Evolutionary conservation across 495 filamentous ascomycete genomes (phyloP), one percentile per base, ranked within the genome.

Genomic region (Hyphodiscus hymeniophilus): DNA sequence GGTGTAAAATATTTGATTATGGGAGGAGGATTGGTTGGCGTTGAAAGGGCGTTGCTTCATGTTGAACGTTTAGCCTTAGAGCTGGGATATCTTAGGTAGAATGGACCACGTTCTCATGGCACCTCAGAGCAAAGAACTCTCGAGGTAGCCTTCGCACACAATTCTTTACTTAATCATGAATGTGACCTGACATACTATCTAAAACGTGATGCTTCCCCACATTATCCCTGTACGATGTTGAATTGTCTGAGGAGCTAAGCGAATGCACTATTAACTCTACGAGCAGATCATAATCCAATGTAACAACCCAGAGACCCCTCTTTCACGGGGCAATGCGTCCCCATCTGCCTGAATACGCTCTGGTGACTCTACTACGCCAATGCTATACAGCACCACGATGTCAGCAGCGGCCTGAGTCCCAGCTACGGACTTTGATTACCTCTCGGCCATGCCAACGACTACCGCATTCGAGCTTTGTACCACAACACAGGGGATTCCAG

Each of bases 341-440:
- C 23, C 35, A 39, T 46, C 20, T 36, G 12, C 28, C 45, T 34
- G 51, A 60, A 26, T 41, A 57, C 32, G 23, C 41, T 23, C 47
- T 63, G 23, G 47, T 48, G 3, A 22, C 33, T 20, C 34, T 63
- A 30, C 44, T 63, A 13, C 44, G 43, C 38, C 57, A 59, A 51
- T 64, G 51, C 41, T 58, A 45, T 31, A 45, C 26, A 23, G 42
- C 38, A 18, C 48, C 52, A n/a, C 47, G 31, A 26, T 60, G 56
- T 48, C 51, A 45, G 38, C 7, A 7, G 38, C 16, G 8, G 15
- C 6, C 38, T 28, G 5, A 10, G 10, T 5, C 26, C 26, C 26
- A 28, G 26, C 10, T 22, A 17, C 44, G 23, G 24, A 15, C 10
- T 3, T 21, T 40, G 16, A 12, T 21, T 18, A 21, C 38, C 7